phyloP scores from a whole-genome alignment of 2,329 filamentous ascomycete genomes.

The Alternaria infectoria region DNA sequence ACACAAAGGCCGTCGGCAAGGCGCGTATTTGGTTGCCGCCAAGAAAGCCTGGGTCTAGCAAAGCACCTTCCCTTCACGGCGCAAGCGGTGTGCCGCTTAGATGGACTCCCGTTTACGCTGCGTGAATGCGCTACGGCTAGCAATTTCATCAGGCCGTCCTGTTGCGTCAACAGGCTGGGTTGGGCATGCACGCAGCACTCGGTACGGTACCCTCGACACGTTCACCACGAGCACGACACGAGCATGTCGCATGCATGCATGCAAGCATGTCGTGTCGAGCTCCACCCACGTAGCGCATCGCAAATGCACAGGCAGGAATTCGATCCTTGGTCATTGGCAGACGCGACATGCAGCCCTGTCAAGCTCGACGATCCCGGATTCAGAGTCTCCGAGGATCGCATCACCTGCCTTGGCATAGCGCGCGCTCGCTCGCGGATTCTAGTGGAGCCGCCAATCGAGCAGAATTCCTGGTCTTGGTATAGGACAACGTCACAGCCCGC shows the following conservation, averaged over 20 bases:
- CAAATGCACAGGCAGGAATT: background rate
- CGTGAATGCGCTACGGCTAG: constrained; percentile 17
- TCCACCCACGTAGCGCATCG: constrained; percentile 3
- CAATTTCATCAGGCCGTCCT: constrained; percentile 11
- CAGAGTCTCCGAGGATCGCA: constrained; percentile 23
- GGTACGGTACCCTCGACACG: constrained; percentile 5
- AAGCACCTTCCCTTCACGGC: constrained; percentile 31
- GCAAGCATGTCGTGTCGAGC: background rate
- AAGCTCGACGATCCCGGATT: constrained; percentile 19
- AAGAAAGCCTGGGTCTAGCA: constrained; percentile 48
- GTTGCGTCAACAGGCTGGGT: constrained; percentile 22
- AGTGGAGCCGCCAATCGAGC: constrained; percentile 9
- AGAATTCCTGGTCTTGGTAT: constrained; percentile 12
- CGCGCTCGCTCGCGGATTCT: constrained; percentile 1
- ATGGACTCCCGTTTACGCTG: constrained; percentile 42
- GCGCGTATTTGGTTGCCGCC: constrained; percentile 68
- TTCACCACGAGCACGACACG: constrained; percentile 6
- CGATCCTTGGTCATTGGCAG: constrained; percentile 9
- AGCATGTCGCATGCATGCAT: background rate
- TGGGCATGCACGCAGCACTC: constrained; percentile 26
- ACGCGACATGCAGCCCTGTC: constrained; percentile 10
- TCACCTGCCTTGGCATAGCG: constrained; percentile 18
- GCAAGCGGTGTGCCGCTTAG: constrained; percentile 42
- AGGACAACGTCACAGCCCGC: background rate
- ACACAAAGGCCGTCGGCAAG: constrained; percentile 60